Conservation (phyloP, 495 filamentous ascomycete genomes). For the Penicillium cosmopolitanum region DNA sequence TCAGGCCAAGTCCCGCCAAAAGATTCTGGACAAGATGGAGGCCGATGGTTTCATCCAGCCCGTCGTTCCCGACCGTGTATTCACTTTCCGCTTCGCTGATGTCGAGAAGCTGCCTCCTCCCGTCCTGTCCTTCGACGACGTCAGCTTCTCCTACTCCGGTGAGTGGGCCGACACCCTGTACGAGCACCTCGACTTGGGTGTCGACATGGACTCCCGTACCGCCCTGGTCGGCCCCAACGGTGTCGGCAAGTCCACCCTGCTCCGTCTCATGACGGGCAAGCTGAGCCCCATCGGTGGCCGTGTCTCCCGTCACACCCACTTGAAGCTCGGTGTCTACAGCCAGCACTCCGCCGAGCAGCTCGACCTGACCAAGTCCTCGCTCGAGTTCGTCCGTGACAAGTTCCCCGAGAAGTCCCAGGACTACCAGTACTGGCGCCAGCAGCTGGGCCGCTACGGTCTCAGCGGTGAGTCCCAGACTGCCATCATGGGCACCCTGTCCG, state of each 20-base stretch:
- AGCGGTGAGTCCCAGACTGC: slow-evolving; percentile 92
- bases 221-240: slow-evolving; percentile 98
- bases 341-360: slow-evolving; percentile 99
- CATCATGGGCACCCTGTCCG: slow-evolving; percentile 95
- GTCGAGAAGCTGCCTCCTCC: slow-evolving; percentile 98
- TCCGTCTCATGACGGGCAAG: slow-evolving; percentile 96
- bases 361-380: slow-evolving; percentile 93
- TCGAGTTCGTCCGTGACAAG: slow-evolving; percentile 98
- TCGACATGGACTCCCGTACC: slow-evolving; percentile 98
- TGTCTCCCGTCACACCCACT: slow-evolving; percentile 90
- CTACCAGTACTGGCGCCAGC: slow-evolving; percentile 99
- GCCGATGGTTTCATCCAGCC: slow-evolving; percentile 97
- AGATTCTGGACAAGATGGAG: slow-evolving; percentile 99
- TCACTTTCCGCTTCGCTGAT: slow-evolving; percentile 98
- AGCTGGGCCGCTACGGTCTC: slow-evolving; percentile 92
- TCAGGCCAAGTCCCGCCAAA: slow-evolving; percentile 98
- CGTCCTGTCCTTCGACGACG: slow-evolving; percentile 93
- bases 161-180: slow-evolving; percentile 89
- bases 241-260: slow-evolving; percentile 99
- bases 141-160: slow-evolving; percentile 97
- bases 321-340: slow-evolving; percentile 96
- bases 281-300: slow-evolving; percentile 80
- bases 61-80: slow-evolving; percentile 82
- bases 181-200: slow-evolving; percentile 94
- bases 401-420: slow-evolving; percentile 88